Base-by-base conservation (phyloP, 495 filamentous ascomycete species). In the Platismatia glauca region DNA sequence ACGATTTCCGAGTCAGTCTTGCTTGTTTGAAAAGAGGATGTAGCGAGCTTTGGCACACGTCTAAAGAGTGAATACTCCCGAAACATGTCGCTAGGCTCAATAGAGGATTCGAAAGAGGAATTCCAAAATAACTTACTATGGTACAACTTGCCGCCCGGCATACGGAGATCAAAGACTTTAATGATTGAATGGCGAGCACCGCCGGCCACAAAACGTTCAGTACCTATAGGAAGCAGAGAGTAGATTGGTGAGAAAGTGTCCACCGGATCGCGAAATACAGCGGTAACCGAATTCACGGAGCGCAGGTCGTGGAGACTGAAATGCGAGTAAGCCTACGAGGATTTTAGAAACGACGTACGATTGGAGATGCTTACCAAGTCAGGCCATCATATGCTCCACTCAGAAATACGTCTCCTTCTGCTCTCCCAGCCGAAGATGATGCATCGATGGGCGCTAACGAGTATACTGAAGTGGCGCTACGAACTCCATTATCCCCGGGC, bases 241-340 rank as follows among this genome's bases (percentile, higher is more conserved):
- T 86, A 88, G 20, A 87, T 78, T 2, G 81, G 73, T 15, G 74
- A 71, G 27, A 74, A 77, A 33, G 75, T 71, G 67, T 88, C 84
- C 7, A 82, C 79, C 12, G 76, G 70, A 68, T 88, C 85, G 63
- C 64, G 63, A 69, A 85, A 88, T 20, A 66, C 70, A n/a, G 71
- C 65, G 52, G 81, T 78, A 66, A 71, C 78, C 22, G 74, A 67
- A 7, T 70, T 67, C 16, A 77, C 70, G 1, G 84, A 82, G 41
- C 86, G 83, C 46, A 88, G 72, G 70, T 89, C 86, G 69, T 89
- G 85, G n/a, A 88, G 82, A 70, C 86, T 81, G 11, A 53, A 27
- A 22, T 55, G 55, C 41, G 38, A 58, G 50, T 20, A 52, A 64
- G 34, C 20, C 7, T 52, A 43, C 44, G 35, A n/a, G 27, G 3